Base-by-base conservation (phyloP, 2,329 filamentous ascomycete genomes). In the Escovopsis weberi region DNA sequence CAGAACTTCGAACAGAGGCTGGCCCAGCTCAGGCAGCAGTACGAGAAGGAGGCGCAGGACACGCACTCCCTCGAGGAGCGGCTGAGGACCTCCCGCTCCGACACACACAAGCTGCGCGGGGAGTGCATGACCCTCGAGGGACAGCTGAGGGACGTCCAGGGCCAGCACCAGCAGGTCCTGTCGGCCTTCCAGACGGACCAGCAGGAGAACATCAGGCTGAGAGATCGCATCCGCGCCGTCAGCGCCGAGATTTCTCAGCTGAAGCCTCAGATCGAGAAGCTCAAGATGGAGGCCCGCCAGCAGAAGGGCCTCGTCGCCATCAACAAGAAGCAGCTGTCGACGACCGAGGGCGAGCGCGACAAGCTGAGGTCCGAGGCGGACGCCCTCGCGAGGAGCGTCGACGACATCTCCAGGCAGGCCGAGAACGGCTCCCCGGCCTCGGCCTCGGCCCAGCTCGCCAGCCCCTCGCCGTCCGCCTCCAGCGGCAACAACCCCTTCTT, bases 401-500 rank as follows among this genome's bases (percentile, higher is more conserved):
- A 75, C 55, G 80, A 78, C 46, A 62, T 66, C 42, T 64, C 68
- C 30, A 70, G 69, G 52, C 75, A 69, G 58, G 65, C 61, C 45
- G 69, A 68, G 47, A 63, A 68, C 37, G 65, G 62, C 50, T 72
- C 74, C n/a, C 67, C 67, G 11, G 62, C 68, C 4, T 59, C 68
- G 11, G 55, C 57, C 4, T 59, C 67, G 46, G 57, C 68, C 45
- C 60, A 73, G 45, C 69, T 85, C 41, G 73, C 70, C 43, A 93
- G 85, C 59, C 85, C 87, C 36, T 72, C 78, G 44, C 68, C 69
- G 42, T 82, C 79, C 34, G 72, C 71, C 3, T 68, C 78, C 37
- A 89, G 81, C 58, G 85, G 74, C 52, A 95, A 87, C 55, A 98
- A 98, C 58, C 91, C 91, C 1, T 98, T 98, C 69, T 95, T 95